Evolutionary conservation across 345 rosid genomes (phyloP).

Genomic region (Fremontodendron californicum): DNA sequence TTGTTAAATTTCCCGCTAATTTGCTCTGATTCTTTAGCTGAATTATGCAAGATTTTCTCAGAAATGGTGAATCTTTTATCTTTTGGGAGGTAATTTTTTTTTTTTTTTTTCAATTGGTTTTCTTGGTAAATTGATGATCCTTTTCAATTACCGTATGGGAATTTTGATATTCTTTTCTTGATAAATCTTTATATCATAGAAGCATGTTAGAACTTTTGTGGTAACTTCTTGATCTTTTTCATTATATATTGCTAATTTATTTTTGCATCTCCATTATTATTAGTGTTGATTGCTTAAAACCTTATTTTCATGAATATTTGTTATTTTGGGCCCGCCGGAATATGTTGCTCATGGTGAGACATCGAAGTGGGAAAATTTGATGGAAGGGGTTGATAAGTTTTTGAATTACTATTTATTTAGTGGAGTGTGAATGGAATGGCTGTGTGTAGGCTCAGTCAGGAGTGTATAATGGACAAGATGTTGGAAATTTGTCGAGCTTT

Average conservation of each 20-base stretch:
- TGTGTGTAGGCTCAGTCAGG: conserved; percentile 27
- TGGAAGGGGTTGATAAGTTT: conserved; percentile 23
- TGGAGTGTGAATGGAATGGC: conserved; percentile 46
- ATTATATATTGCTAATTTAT: not conserved
- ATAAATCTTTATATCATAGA: not conserved
- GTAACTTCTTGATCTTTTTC: not conserved
- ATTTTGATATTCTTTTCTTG: no score
- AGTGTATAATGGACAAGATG: not conserved
- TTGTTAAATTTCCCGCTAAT: not conserved
- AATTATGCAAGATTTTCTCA: not conserved
- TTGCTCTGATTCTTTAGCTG: not conserved
- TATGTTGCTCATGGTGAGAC: no score
- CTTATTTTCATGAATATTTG: not conserved
- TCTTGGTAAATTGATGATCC: not conserved
- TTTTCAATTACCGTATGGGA: not conserved
- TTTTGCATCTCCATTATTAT: no score
- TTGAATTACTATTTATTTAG: conserved; percentile 29
- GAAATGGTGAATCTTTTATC: not conserved
- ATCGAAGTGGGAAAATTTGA: conserved; percentile 2
- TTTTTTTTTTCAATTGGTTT: not conserved
- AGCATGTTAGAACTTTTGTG: not conserved
- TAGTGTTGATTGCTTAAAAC: not conserved
- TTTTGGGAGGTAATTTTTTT: not conserved
- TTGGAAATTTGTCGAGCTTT: conserved; percentile 56
- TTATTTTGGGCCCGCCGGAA: no score